Base-by-base conservation (phyloP, 2,329 filamentous ascomycete genomes). In the Ceratocystis smalleyi region DNA sequence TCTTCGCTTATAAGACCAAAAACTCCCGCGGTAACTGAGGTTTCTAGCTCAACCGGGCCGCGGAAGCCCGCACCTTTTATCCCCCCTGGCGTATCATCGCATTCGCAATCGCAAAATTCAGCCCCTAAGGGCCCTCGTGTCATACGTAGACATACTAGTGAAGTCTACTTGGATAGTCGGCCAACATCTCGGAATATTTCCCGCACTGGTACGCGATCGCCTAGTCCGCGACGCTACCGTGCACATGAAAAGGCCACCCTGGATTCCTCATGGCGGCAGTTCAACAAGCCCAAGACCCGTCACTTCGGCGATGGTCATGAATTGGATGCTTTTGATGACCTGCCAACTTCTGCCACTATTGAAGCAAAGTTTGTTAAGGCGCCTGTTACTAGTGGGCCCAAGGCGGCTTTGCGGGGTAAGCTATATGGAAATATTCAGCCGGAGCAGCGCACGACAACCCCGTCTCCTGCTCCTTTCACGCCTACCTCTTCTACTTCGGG, bases 271-370 rank as follows among this genome's bases (percentile, higher is more conserved):
- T 22, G 67, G 67, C 45, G 68, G 63, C 65, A 68, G 64, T 63
- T 67, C 63, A 54, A 64, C 67, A 65, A 70, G 63, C 65, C 62
- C 61, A 69, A 69, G 64, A 68, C 68, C 24, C 68, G 68, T 49
- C 49, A 78, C 79, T 99, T 95, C 75, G 94, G 94, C 12, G 90
- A 96, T 73, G 94, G 94, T 17, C 88, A 87, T 67, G 94, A 99
- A 74, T 79, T 99, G 43, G 92, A 97, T 69, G 85, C 82, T 1
- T 97, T 99, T 72, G 94, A 99, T 72, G 94, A 99, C 74, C 77
- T 99, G 64, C 92, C 92, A 1, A 97, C 91, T 0, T 96, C 91
- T 17, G 84, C 81, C 12, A 83, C 87, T 67, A 81, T 84, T 15
- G 94, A 99, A 74, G 90, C 85, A 67, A 88, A 84, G 70, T 99